These are phyloP conservation scores for Talaromyces sp. DNA, from an alignment of 2,329 filamentous ascomycete species.

Conservation along the genomic window DNA sequence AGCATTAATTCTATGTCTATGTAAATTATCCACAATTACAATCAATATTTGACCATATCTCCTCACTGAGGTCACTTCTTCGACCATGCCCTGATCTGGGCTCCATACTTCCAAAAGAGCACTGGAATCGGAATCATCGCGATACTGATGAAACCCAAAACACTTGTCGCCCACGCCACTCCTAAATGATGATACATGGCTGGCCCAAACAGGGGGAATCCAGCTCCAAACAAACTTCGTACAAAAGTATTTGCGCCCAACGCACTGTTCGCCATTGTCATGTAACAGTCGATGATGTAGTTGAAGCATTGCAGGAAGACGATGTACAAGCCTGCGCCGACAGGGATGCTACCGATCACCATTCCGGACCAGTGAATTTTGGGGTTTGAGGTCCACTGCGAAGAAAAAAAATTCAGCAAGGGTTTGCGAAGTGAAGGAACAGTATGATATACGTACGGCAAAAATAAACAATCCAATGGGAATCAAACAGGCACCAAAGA, in stretches of 20 bases:
- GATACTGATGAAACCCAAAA: neutral
- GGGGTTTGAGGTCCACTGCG: slow-evolving; percentile 80
- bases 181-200: neutral
- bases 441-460: neutral
- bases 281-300: slow-evolving; percentile 75
- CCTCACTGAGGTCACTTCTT: neutral
- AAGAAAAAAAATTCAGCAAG: slow-evolving; percentile 56
- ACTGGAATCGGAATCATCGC: neutral
- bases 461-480: neutral
- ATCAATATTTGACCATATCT: neutral
- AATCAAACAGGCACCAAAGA: neutral
- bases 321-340: slow-evolving; percentile 70
- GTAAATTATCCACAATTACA: neutral
- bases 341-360: slow-evolving; percentile 73
- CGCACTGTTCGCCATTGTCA: slow-evolving; percentile 76
- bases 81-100: neutral
- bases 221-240: slow-evolving; percentile 67
- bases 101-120: neutral
- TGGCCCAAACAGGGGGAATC: slow-evolving; percentile 24
- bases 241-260: slow-evolving; percentile 76
- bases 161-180: neutral
- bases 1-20: neutral
- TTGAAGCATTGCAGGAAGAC: slow-evolving; percentile 81
- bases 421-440: neutral
- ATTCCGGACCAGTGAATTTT: slow-evolving; percentile 77